Evolutionary conservation across 306 rosid species (phyloP), one percentile per base, ranked within the genome.

Genomic region (Cicer arietinum): DNA sequence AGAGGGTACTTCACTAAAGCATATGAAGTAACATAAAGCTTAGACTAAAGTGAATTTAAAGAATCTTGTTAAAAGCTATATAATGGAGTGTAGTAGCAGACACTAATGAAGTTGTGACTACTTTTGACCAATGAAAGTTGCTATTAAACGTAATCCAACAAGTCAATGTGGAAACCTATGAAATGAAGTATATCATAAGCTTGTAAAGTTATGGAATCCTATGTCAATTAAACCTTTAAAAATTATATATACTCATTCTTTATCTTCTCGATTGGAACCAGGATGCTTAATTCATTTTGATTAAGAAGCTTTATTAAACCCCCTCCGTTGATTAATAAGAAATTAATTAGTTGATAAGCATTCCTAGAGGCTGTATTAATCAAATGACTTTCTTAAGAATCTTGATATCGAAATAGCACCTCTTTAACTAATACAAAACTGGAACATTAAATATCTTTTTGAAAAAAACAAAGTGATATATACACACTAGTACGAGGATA

Each of bases 21-120:
- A 76, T 67, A 82, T 80, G 93, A 87, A 91, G 91, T 86, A 86
- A 93, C 93, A 88, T 91, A 89, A 93, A 91, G 97, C 87, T 83
- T 87, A 79, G 88, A 85, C 82, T 88, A 89, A 92, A 90, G 94
- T 84, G 86, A 76, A 65, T 72, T 82, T 80, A 83, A 86, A 90
- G 95, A 93, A 89, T 89, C 89, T 86, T 86, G 89, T 80, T 85
- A 89, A 93, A 93, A 93, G 95, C 91, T 82, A 90, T 83, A 72
- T 77, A 85, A 89, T 90, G 96, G 95, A 90, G 95, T 85, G 91
- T 93, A 90, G 98, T 89, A 90, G 94, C 92, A 89, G 86, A 85
- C 91, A 93, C 86, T 87, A 86, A 92, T 89, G 78, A 89, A 85
- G 65, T 84, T 77, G 84, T 84, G 81, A 43, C 62, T 73, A 81